phyloP scores from a whole-genome alignment of 176 grass and related monocot genomes.

The Typha latifolia region DNA sequence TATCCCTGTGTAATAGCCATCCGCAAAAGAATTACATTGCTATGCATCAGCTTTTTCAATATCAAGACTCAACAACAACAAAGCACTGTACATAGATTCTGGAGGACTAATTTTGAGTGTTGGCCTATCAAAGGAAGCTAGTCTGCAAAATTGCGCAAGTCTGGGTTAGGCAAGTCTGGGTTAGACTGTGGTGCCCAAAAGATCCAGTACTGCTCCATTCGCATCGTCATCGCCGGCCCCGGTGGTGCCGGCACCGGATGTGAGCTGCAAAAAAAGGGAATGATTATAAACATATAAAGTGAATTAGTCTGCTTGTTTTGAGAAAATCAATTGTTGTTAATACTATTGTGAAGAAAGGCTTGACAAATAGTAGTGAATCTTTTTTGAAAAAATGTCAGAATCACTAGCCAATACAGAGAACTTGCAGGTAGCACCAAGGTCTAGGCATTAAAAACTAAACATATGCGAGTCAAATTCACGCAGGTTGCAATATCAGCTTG shows the following conservation, averaged over 20 bases:
- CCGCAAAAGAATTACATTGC: neutral
- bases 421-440: no score
- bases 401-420: no score
- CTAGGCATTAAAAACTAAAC: no score
- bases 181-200: constrained; percentile 8
- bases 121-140: neutral
- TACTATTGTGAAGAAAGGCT: neutral
- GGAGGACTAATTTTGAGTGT: neutral
- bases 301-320: no score
- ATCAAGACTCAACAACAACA: neutral
- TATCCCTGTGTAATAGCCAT: no score
- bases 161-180: neutral
- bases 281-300: no score
- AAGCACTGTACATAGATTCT: neutral
- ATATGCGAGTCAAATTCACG: no score
- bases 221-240: constrained; percentile 2
- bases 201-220: constrained; percentile 15
- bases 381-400: no score
- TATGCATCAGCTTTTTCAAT: neutral
- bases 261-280: constrained; percentile 4
- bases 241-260: constrained; percentile 1
- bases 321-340: neutral
- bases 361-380: no score
- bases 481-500: no score
- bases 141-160: neutral